Evolutionary conservation across 768 basidiomycete species (phyloP), one percentile per base, ranked within the genome.

Genomic region (Calocybe indica): DNA sequence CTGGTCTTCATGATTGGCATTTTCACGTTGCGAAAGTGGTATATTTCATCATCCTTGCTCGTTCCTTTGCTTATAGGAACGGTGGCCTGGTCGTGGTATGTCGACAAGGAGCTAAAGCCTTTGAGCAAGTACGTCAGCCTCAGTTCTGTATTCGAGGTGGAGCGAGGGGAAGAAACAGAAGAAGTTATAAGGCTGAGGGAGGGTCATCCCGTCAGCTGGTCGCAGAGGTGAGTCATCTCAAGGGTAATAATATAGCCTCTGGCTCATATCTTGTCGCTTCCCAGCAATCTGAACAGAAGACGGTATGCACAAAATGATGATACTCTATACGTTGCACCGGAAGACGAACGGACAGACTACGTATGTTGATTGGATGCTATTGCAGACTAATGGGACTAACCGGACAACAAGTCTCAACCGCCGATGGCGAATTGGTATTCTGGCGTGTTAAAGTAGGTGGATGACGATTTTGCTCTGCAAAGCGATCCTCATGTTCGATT

Each of bases 1-100:
- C 82, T 94, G 47, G 62, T 93, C 39, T 96, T 98, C 75, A 98
- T 98, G 96, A 90, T 85, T 39, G 94, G 94, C 40, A 87, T 96
- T 55, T 97, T 99, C 72, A 83, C 85, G 32, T 62, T 78, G 11
- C 63, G 70, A 13, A 70, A 76, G 53, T 73, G 72, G 1, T 78
- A 68, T 52, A 64, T 74, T 46, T 62, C 74, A 37, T 73, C 78
- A 75, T 59, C 74, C 52, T 60, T 83, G 67, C 55, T 96, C 48
- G 71, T 79, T 0, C 94, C 95, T 1, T 75, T 99, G 10, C 72
- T 97, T 30, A 54, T 73, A 5, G 84, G 75, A 28, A 94, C 92
- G 0, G 55, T 88, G 7, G 68, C 82, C 39, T 94, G 92, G 86
- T 80, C 84, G 33, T 94, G 85, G 80, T 82, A 82, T 49, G 82